These are phyloP conservation scores for Curvularia hawaiiensis DNA, from an alignment of 2,329 filamentous ascomycete species.

Conservation along the genomic window DNA sequence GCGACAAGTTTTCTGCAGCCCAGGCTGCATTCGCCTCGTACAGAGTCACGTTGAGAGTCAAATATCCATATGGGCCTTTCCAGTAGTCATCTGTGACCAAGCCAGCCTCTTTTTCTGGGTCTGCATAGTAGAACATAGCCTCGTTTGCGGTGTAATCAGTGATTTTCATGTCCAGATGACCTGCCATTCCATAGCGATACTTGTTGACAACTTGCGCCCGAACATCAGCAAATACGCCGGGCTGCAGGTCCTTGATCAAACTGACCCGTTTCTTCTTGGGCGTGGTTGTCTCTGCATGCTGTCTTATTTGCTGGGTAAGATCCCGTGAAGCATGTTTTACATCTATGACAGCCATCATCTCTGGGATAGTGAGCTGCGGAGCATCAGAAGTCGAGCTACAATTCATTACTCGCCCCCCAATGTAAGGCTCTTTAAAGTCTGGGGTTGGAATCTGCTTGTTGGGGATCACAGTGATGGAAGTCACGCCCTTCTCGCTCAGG, in stretches of 20 bases:
- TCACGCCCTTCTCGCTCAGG: neutral
- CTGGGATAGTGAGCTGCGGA: slow-evolving; percentile 16
- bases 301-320: slow-evolving; percentile 19
- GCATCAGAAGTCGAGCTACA: slow-evolving; percentile 8
- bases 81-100: slow-evolving; percentile 56
- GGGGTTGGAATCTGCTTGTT: slow-evolving; percentile 25
- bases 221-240: slow-evolving; percentile 68
- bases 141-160: slow-evolving; percentile 56
- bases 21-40: slow-evolving; percentile 70
- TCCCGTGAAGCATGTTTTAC: slow-evolving; percentile 30
- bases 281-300: slow-evolving; percentile 16
- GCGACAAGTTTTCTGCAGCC: slow-evolving; percentile 61
- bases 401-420: slow-evolving; percentile 21
- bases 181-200: slow-evolving; percentile 47
- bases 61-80: slow-evolving; percentile 75
- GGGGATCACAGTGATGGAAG: slow-evolving; percentile 25
- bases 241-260: slow-evolving; percentile 66
- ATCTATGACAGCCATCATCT: slow-evolving; percentile 34
- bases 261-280: slow-evolving; percentile 46
- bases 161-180: slow-evolving; percentile 34
- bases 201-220: slow-evolving; percentile 72
- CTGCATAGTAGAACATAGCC: slow-evolving; percentile 62
- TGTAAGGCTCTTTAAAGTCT: slow-evolving; percentile 25
- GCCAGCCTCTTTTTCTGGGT: slow-evolving; percentile 38
- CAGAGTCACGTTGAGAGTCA: slow-evolving; percentile 72